phyloP scores from a whole-genome alignment of 1,284 basidiomycete genomes.

The Fomitopsis schrenkii region DNA sequence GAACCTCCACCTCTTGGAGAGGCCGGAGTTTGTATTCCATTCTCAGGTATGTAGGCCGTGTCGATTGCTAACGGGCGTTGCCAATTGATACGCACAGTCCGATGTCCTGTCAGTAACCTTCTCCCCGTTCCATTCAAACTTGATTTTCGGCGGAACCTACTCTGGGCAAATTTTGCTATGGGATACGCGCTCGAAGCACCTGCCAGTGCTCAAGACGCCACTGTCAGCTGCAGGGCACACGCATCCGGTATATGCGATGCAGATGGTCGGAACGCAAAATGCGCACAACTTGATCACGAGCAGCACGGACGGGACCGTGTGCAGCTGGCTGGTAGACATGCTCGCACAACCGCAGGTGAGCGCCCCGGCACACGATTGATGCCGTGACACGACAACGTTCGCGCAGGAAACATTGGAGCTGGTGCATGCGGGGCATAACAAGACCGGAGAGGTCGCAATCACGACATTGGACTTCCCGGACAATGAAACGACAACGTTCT shows the following conservation, averaged over 20 bases:
- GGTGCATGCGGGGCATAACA: conserved; percentile 82
- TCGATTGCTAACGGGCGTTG: background rate
- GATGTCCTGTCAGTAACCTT: conserved; percentile 96
- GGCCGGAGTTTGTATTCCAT: conserved; percentile 97
- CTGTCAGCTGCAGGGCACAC: conserved; percentile 94
- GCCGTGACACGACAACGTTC: conserved; percentile 2
- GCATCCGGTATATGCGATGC: conserved; percentile 97
- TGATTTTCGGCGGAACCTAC: conserved; percentile 97
- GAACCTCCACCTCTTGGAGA: conserved; percentile 92
- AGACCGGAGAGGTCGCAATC: conserved; percentile 94
- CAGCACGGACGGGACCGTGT: conserved; percentile 94
- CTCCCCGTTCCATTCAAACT: conserved; percentile 96
- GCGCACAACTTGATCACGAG: conserved; percentile 96
- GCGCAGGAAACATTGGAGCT: conserved; percentile 86
- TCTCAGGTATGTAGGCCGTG: conserved; percentile 63
- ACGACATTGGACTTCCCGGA: conserved; percentile 91
- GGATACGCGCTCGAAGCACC: conserved; percentile 96
- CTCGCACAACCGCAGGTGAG: conserved; percentile 90
- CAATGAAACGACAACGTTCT: conserved; percentile 94
- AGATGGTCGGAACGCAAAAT: conserved; percentile 97
- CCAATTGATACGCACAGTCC: conserved; percentile 50
- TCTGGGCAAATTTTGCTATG: conserved; percentile 97
- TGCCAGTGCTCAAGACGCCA: conserved; percentile 96
- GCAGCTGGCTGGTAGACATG: conserved; percentile 99
- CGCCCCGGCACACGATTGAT: background rate